Percentiles rank a stretch among this genome's conserved stretches.
Evolutionary conservation across 371 early-diverging fungal species (phyloP).

Genomic region (Mortierella sp.): DNA sequence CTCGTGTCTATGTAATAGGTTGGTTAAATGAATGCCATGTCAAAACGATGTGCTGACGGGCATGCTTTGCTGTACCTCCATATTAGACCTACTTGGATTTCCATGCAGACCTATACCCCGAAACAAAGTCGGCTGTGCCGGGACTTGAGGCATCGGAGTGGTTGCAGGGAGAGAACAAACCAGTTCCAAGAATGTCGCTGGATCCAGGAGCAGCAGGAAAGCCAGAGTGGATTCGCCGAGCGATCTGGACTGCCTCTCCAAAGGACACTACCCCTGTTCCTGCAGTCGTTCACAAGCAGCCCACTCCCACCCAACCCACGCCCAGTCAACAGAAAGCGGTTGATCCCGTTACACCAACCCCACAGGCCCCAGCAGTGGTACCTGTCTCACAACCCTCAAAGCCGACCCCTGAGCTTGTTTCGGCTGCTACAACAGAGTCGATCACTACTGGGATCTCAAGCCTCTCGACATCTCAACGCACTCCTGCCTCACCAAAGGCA

Average conservation of each 20-base stretch:
- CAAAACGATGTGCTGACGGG: background rate
- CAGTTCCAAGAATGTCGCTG: slow-evolving; percentile 69
- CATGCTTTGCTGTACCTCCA: background rate
- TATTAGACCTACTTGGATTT: slow-evolving; percentile 79
- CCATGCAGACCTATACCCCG: slow-evolving; percentile 84
- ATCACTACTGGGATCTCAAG: background rate
- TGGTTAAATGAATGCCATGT: too few species aligned
- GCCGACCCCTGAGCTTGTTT: background rate
- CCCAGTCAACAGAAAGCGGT: background rate
- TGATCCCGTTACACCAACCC: background rate
- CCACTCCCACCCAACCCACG: background rate
- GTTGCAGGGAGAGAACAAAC: slow-evolving; percentile 66
- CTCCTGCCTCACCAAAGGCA: background rate
- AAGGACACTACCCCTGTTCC: background rate
- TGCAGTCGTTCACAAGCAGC: background rate
- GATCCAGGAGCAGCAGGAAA: slow-evolving; percentile 67
- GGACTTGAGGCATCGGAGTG: slow-evolving; percentile 70
- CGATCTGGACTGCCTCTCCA: background rate
- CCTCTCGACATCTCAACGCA: background rate
- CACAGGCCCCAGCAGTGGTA: background rate
- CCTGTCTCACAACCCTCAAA: background rate
- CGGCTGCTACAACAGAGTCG: background rate
- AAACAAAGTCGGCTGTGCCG: slow-evolving; percentile 71
- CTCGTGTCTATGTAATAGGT: background rate
- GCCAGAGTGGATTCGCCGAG: slow-evolving; percentile 34